Evolutionary conservation across 371 early-diverging fungal species (phyloP).

Genomic region (Mortierella sp.): DNA sequence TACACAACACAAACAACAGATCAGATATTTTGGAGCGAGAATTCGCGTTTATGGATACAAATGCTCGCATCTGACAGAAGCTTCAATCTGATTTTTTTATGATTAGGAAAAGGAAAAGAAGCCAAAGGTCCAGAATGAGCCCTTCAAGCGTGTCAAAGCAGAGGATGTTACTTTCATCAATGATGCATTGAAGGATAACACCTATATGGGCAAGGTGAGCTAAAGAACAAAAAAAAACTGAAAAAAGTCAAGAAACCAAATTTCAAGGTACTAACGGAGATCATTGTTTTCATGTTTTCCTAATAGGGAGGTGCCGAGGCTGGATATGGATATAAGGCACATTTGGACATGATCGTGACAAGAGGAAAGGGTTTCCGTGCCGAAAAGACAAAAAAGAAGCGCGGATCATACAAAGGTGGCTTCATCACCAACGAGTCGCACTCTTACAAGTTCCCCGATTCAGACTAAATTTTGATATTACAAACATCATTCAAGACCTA

Average conservation of each 20-base stretch:
- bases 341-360: constrained; percentile 90
- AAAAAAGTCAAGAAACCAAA: neutral
- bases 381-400: constrained; percentile 98
- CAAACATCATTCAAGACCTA: neutral
- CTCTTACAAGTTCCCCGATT: constrained; percentile 89
- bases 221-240: neutral
- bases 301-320: constrained; percentile 65
- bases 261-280: neutral
- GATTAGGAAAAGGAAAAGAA: constrained; percentile 19
- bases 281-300: neutral
- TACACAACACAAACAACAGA: neutral
- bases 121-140: constrained; percentile 65
- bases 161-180: constrained; percentile 87
- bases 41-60: neutral
- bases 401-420: constrained; percentile 96
- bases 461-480: constrained; percentile 14
- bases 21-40: neutral
- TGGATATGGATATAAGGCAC: constrained; percentile 94
- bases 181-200: constrained; percentile 87
- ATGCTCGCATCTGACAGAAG: neutral
- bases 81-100: neutral
- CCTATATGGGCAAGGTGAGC: constrained; percentile 75
- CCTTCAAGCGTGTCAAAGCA: constrained; percentile 86
- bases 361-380: constrained; percentile 95
- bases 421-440: constrained; percentile 85